Conservation (phyloP, 192 early-diverging fungal genomes). For the Podila epigama region DNA sequence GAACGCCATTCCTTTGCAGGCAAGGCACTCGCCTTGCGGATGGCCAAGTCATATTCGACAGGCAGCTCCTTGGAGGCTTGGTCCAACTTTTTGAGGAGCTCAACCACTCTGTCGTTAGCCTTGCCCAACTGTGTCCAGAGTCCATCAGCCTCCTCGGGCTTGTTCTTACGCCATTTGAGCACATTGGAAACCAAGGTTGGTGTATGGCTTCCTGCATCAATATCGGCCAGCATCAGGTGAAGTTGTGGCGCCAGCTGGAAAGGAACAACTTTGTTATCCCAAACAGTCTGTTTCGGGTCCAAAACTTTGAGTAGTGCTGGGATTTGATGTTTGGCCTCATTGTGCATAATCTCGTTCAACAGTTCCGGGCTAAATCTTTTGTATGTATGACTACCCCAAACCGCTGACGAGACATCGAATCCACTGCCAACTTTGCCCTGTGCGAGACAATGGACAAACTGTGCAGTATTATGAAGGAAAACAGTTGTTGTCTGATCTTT, state of each 20-base stretch:
- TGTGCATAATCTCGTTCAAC: constrained; percentile 60
- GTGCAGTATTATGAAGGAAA: constrained; percentile 87
- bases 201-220: constrained; percentile 93
- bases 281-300: constrained; percentile 55
- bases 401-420: constrained; percentile 94
- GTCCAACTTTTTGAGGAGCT: constrained; percentile 57
- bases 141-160: constrained; percentile 64
- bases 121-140: constrained; percentile 70
- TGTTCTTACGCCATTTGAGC: constrained; percentile 79
- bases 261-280: constrained; percentile 72
- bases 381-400: constrained; percentile 91
- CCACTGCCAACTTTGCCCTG: constrained; percentile 98
- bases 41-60: constrained; percentile 51
- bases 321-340: constrained; percentile 44
- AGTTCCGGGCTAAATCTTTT: constrained; percentile 80
- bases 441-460: constrained; percentile 94
- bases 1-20: constrained; percentile 11
- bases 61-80: constrained; percentile 29
- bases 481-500: constrained; percentile 30
- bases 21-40: constrained; percentile 33
- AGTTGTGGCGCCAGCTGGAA: constrained; percentile 79
- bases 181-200: constrained; percentile 91
- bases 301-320: constrained; percentile 43
- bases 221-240: constrained; percentile 86
- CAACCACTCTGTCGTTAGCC: constrained; percentile 67